phyloP scores from a whole-genome alignment of 495 filamentous ascomycete genomes.

The Friedmanniomyces simplex region DNA sequence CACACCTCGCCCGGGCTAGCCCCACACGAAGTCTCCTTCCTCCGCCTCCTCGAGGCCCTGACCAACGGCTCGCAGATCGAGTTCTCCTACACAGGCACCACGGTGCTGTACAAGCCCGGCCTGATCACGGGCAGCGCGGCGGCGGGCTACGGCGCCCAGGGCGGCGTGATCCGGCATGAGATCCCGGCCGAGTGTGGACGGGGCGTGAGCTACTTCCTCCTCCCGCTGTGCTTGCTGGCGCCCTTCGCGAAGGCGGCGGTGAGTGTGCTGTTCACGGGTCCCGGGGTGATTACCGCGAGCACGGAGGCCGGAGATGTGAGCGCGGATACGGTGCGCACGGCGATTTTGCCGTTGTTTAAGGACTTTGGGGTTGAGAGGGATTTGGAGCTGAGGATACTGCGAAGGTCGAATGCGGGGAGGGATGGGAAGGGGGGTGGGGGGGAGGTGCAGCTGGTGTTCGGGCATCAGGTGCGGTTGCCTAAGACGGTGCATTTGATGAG shows the following conservation, averaged over 20 bases:
- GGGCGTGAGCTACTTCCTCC: slow-evolving; percentile 84
- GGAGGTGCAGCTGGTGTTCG: slow-evolving; percentile 84
- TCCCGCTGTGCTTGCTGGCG: slow-evolving; percentile 80
- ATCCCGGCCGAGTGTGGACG: slow-evolving; percentile 63
- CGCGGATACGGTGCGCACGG: slow-evolving; percentile 86
- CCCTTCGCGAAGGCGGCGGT: slow-evolving; percentile 85
- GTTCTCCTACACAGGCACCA: slow-evolving; percentile 90
- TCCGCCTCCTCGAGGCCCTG: slow-evolving; percentile 85
- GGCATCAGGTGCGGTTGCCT: slow-evolving; percentile 79
- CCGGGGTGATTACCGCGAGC: slow-evolving; percentile 85
- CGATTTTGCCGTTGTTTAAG: slow-evolving; percentile 79
- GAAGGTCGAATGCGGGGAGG: slow-evolving; percentile 62
- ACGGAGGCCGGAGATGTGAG: slow-evolving; percentile 74
- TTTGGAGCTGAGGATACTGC: slow-evolving; percentile 76
- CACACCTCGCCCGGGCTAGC: slow-evolving; percentile 77
- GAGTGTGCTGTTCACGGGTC: slow-evolving; percentile 77
- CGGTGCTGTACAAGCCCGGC: slow-evolving; percentile 80
- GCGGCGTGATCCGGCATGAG: slow-evolving; percentile 67
- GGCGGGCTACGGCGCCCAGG: slow-evolving; percentile 53
- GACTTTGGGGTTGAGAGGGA: slow-evolving; percentile 80
- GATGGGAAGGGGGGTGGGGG: slow-evolving; percentile 73
- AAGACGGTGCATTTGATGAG: slow-evolving; percentile 88
- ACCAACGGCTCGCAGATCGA: slow-evolving; percentile 94
- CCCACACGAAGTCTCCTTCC: slow-evolving; percentile 86
- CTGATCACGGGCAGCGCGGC: slow-evolving; percentile 72